phyloP scores from a whole-genome alignment of 768 basidiomycete species.

The Boletus fagicola region DNA sequence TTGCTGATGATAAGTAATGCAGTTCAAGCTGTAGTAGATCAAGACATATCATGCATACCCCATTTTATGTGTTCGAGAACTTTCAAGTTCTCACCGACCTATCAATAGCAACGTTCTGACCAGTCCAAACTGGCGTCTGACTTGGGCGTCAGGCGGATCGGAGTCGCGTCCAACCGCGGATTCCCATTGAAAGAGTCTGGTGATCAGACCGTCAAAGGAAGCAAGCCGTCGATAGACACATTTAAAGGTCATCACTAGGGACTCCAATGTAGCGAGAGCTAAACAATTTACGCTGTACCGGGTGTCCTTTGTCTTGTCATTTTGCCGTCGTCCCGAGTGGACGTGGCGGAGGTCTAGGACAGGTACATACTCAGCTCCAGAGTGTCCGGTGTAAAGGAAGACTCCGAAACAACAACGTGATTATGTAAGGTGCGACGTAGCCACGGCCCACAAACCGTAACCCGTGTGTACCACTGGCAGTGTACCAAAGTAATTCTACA shows the following conservation, averaged over 20 bases:
- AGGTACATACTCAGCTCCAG: not conserved
- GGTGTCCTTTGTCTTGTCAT: not conserved
- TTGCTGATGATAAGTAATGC: not conserved
- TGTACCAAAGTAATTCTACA: too few species aligned
- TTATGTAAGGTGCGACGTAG: too few species aligned
- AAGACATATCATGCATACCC: not conserved
- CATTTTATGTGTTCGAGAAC: not conserved
- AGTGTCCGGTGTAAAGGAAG: too few species aligned
- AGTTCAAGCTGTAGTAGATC: not conserved
- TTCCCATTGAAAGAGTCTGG: not conserved
- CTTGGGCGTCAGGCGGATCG: not conserved
- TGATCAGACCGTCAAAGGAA: not conserved
- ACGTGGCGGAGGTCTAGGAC: not conserved
- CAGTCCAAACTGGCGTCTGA: conserved; percentile 1
- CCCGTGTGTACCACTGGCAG: too few species aligned
- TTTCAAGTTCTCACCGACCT: conserved; percentile 15
- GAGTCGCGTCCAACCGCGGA: not conserved
- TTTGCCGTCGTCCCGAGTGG: not conserved
- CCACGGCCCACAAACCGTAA: too few species aligned
- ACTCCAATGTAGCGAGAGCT: not conserved
- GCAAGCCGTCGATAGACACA: not conserved
- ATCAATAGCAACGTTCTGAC: conserved; percentile 12
- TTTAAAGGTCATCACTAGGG: not conserved
- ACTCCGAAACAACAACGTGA: too few species aligned
- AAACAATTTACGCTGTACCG: not conserved